Evolutionary conservation across 2,329 filamentous ascomycete species (phyloP).

Genomic region (Rachicladosporium sp.): DNA sequence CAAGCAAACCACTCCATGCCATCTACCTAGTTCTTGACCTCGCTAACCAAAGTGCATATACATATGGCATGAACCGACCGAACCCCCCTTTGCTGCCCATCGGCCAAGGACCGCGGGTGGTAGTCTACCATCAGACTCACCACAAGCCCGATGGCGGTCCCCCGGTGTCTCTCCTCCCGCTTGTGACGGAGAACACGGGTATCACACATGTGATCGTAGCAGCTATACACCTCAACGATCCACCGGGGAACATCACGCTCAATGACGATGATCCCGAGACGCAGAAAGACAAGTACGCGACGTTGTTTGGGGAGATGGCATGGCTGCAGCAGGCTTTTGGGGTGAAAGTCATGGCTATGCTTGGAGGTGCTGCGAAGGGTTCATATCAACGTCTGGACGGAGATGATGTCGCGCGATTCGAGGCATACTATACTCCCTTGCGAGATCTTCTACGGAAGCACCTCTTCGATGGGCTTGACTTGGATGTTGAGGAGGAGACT

Average conservation of each 20-base stretch:
- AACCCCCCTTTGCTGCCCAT: constrained; percentile 20
- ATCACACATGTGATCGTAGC: constrained; percentile 77
- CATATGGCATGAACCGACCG: too few species aligned
- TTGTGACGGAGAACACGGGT: constrained; percentile 46
- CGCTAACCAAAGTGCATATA: too few species aligned
- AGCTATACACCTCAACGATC: constrained; percentile 69
- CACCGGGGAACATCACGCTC: constrained; percentile 56
- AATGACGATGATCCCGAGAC: constrained; percentile 68
- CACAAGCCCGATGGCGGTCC: constrained; percentile 38
- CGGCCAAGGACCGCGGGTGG: constrained; percentile 29
- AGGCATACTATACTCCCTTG: constrained; percentile 60
- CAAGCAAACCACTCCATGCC: too few species aligned
- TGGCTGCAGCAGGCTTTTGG: constrained; percentile 62
- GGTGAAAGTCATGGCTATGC: constrained; percentile 72
- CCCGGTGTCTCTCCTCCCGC: constrained; percentile 50
- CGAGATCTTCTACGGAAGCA: constrained; percentile 50
- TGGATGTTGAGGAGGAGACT: constrained; percentile 71
- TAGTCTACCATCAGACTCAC: constrained; percentile 55
- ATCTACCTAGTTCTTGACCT: too few species aligned
- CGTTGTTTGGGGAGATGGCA: constrained; percentile 67
- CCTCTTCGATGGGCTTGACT: constrained; percentile 56
- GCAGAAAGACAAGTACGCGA: constrained; percentile 44
- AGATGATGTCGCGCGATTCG: constrained; percentile 51
- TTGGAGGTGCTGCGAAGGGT: constrained; percentile 72
- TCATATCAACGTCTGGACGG: constrained; percentile 51